Evolutionary conservation across 441 rosid species (phyloP), one percentile per base, ranked within the genome.

Genomic region (Mallotus repandus): DNA sequence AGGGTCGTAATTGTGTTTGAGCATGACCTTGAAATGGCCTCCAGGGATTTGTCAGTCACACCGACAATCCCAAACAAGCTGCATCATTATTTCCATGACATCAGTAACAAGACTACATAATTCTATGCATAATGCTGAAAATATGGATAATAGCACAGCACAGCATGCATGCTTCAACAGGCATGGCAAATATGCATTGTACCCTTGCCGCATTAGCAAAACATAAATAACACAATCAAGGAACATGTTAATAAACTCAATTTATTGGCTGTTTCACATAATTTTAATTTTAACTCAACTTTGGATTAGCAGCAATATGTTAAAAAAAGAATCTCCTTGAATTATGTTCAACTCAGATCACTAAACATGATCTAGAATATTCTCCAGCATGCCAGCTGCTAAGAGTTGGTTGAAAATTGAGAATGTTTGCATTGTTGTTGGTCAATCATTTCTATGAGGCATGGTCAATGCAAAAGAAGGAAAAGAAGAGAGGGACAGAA

Each of bases 11-110:
- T 79, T 14, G 90, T 84, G 61, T 75, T 84, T 13, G 91, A 86
- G 81, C 96, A 95, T 64, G 81, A 88, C 59, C 75, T 84, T 16
- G 93, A 89, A 63, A 95, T 93, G 74, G 75, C 81, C 83, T 91
- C 94, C 74, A 92, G 81, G 81, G 93, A 89, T 77, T 72, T 89
- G 82, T 94, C 93, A 48, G 91, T 95, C 76, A 92, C 97, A 69
- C 97, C 97, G 50, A 91, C 88, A 88, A 92, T 92, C 77, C 97
- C 97, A 78, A 92, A 94, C 85, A 94, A 86, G 85, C 99, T 94
- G 96, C 87, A 79, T 16, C 54, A 68, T 50, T 69, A 46, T 60
- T 71, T 22, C 41, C 58, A 73, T 62, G 4, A 62, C 56, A 64
- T 71, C 74, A 79, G 53, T 55, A 63, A 70, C 49, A 63, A 49